Conservation (phyloP, 73 alveolate genomes). For the Breviolum minutum region DNA sequence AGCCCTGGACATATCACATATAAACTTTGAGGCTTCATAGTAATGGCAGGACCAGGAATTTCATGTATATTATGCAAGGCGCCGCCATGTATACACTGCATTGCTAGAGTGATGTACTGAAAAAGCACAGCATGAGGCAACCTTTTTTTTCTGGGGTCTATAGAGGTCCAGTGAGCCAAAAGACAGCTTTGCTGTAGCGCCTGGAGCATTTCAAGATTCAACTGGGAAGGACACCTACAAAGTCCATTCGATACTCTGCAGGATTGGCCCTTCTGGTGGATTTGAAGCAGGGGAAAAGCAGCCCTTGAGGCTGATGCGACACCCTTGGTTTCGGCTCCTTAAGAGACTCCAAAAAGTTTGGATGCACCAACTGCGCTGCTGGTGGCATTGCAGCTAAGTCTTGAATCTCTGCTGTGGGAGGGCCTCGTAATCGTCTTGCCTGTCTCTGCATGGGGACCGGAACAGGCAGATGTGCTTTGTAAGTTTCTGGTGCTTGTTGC, state of each 20-base stretch:
- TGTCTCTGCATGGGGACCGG: background rate
- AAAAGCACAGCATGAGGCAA: too few species aligned
- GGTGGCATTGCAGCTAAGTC: background rate
- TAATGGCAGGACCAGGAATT: too few species aligned
- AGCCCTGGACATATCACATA: too few species aligned
- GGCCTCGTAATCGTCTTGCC: background rate
- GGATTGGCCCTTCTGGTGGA: slow-evolving; percentile 16
- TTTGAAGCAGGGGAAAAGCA: slow-evolving; percentile 29
- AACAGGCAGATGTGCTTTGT: slow-evolving; percentile 1
- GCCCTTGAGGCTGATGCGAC: slow-evolving; percentile 45
- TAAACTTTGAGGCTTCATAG: too few species aligned
- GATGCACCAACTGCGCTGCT: background rate
- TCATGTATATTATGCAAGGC: too few species aligned
- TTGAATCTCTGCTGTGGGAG: slow-evolving; percentile 28
- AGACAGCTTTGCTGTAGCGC: too few species aligned
- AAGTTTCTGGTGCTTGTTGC: background rate
- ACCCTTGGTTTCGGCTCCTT: background rate
- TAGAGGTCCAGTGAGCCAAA: too few species aligned
- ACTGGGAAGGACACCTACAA: background rate
- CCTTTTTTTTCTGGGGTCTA: too few species aligned
- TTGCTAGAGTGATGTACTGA: too few species aligned
- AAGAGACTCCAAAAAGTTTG: background rate
- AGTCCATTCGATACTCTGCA: background rate
- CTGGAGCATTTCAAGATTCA: background rate
- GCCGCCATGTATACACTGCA: too few species aligned